These are phyloP conservation scores for Pugionium cornutum DNA, from an alignment of 345 rosid genomes.

Conservation along the genomic window DNA sequence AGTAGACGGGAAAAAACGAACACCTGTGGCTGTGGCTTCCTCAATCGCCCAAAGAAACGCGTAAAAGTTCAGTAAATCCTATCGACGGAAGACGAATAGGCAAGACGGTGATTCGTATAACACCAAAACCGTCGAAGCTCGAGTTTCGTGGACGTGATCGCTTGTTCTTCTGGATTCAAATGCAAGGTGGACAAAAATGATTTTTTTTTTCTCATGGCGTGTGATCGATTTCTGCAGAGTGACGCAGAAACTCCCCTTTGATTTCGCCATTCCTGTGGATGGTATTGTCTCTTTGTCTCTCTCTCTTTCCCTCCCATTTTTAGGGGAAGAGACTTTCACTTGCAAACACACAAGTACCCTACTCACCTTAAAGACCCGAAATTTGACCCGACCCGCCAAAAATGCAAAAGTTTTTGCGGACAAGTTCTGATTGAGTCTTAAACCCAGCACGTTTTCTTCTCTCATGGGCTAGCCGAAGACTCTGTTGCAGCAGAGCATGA, in stretches of 20 bases:
- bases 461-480: constrained; percentile 12
- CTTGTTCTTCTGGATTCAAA: constrained; percentile 32
- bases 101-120: constrained; percentile 5
- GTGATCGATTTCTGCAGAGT: constrained; percentile 39
- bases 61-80: neutral
- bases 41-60: constrained; percentile 1
- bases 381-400: constrained; percentile 25
- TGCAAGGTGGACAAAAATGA: constrained; percentile 4
- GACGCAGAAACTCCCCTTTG: constrained; percentile 36
- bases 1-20: neutral
- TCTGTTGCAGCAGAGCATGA: constrained; percentile 43
- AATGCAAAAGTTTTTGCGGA: neutral
- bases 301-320: constrained; percentile 40
- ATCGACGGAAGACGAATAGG: constrained; percentile 11
- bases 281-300: constrained; percentile 41
- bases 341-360: neutral
- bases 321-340: constrained; percentile 24
- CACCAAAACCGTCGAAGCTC: constrained; percentile 20
- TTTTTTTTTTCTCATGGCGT: constrained; percentile 22
- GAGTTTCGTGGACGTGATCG: constrained; percentile 16
- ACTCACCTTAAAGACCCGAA: constrained; percentile 12
- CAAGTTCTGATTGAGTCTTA: constrained; percentile 28
- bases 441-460: neutral
- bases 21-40: constrained; percentile 20
- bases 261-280: constrained; percentile 48